These are phyloP conservation scores for Rhodotorula kratochvilovae DNA, from an alignment of 768 basidiomycete genomes.

Conservation along the genomic window DNA sequence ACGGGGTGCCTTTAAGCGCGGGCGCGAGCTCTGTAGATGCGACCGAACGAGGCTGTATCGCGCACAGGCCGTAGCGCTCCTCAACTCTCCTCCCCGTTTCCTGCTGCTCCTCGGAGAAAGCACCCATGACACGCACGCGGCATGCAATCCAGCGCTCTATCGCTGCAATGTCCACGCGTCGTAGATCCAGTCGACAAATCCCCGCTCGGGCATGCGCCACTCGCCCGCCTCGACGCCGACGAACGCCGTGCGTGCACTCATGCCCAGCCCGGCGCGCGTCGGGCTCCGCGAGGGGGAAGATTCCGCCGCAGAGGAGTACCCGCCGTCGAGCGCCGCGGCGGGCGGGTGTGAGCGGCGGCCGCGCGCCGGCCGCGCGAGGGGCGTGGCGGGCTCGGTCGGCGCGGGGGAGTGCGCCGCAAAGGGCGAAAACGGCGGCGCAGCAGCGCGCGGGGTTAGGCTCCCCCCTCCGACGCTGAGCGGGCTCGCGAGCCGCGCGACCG, in stretches of 20 bases:
- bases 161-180: no score
- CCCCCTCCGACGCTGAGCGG: not conserved
- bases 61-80: no score
- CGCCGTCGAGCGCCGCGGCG: not conserved
- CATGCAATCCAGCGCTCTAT: no score
- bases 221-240: constrained; percentile 4
- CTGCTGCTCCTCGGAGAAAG: no score
- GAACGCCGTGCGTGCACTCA: not conserved
- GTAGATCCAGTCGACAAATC: not conserved
- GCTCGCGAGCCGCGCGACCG: not conserved
- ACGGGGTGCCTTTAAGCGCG: no score
- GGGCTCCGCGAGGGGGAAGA: constrained; percentile 13
- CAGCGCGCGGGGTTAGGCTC: not conserved
- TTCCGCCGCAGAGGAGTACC: not conserved
- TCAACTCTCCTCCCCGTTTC: no score
- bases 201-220: constrained; percentile 25
- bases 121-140: no score
- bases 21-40: no score
- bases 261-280: not conserved
- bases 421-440: not conserved
- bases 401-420: not conserved
- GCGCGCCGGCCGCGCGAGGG: not conserved
- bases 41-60: no score
- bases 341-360: not conserved
- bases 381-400: not conserved